A percentile compares a stretch with the other conserved stretches of the same genome.
Evolutionary conservation across 2,329 filamentous ascomycete genomes (phyloP).

Genomic region (Trichoderma citrinoviride): DNA sequence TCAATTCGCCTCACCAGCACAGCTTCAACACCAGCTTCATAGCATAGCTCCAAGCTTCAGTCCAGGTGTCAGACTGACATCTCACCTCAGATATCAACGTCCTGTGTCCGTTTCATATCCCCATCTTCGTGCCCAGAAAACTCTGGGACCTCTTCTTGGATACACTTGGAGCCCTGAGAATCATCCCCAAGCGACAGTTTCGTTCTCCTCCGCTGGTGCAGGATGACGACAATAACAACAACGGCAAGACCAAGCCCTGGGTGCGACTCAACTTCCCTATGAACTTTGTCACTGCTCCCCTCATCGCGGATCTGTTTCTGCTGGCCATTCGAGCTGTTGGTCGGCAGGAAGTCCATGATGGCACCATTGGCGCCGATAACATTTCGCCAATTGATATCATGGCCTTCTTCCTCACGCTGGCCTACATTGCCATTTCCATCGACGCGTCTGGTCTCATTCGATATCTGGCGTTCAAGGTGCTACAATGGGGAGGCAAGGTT

Average conservation of each 20-base stretch:
- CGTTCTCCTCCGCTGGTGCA: slow-evolving; percentile 27
- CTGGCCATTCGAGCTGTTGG: slow-evolving; percentile 69
- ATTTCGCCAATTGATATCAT: slow-evolving; percentile 72
- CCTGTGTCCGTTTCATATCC: slow-evolving; percentile 65
- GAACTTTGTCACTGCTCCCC: slow-evolving; percentile 68
- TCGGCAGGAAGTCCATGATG: slow-evolving; percentile 63
- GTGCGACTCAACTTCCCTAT: slow-evolving; percentile 59
- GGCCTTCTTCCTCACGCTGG: slow-evolving; percentile 69
- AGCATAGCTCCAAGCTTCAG: not conserved
- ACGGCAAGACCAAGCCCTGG: slow-evolving; percentile 39
- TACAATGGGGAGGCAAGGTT: slow-evolving; percentile 64
- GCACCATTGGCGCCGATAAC: slow-evolving; percentile 62
- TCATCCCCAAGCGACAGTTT: slow-evolving; percentile 48
- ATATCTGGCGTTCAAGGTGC: slow-evolving; percentile 67
- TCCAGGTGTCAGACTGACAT: too few species aligned
- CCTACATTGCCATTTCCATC: slow-evolving; percentile 75
- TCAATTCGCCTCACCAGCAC: not conserved
- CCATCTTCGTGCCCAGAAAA: slow-evolving; percentile 55
- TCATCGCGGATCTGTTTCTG: slow-evolving; percentile 69
- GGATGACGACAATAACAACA: slow-evolving; percentile 30
- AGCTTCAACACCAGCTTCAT: not conserved
- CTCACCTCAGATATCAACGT: slow-evolving; percentile 59
- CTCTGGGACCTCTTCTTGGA: slow-evolving; percentile 47
- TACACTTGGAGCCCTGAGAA: slow-evolving; percentile 39
- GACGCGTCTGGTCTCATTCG: slow-evolving; percentile 72